Conservation (phyloP, 2,329 filamentous ascomycete genomes). For the Furcasterigmium furcatum region DNA sequence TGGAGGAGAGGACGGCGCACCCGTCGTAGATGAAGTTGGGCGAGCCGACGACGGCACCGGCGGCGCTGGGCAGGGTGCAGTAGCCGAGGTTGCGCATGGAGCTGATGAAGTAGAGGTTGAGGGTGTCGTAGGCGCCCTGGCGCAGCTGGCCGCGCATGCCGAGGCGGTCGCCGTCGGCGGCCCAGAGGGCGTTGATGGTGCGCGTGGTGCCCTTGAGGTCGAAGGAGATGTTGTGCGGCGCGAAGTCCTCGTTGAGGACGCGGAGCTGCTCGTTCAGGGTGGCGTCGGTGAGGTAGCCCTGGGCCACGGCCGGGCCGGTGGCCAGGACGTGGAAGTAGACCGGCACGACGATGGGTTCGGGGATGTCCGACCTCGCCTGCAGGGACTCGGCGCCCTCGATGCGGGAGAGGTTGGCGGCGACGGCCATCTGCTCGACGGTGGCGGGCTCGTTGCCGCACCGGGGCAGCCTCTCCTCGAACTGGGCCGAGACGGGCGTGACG, state of each 20-base stretch:
- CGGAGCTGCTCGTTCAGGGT: conserved; percentile 36
- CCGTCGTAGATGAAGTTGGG: too few species aligned
- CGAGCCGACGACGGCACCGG: not conserved
- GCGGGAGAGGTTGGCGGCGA: not conserved
- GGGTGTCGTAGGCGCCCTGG: conserved; percentile 32
- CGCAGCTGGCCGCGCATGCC: conserved; percentile 31
- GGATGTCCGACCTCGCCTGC: not conserved
- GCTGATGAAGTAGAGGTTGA: conserved; percentile 44
- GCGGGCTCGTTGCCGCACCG: not conserved
- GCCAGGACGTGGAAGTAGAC: conserved; percentile 29
- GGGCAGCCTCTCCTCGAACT: too few species aligned
- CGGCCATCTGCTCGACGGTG: not conserved
- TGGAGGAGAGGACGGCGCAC: not conserved
- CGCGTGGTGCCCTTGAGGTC: conserved; percentile 36
- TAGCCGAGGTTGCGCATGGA: conserved; percentile 35
- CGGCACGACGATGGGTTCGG: conserved; percentile 3
- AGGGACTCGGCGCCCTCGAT: not conserved
- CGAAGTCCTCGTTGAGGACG: conserved; percentile 41
- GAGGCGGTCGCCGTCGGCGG: too few species aligned
- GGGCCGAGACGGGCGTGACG: too few species aligned
- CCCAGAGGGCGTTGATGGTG: conserved; percentile 45
- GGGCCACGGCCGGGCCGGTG: conserved; percentile 13
- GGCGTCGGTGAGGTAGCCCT: conserved; percentile 24
- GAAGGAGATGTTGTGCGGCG: conserved; percentile 40
- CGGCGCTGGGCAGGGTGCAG: conserved; percentile 23